Conservation (phyloP, 106 monocot genomes). For the Posidonia australis region DNA sequence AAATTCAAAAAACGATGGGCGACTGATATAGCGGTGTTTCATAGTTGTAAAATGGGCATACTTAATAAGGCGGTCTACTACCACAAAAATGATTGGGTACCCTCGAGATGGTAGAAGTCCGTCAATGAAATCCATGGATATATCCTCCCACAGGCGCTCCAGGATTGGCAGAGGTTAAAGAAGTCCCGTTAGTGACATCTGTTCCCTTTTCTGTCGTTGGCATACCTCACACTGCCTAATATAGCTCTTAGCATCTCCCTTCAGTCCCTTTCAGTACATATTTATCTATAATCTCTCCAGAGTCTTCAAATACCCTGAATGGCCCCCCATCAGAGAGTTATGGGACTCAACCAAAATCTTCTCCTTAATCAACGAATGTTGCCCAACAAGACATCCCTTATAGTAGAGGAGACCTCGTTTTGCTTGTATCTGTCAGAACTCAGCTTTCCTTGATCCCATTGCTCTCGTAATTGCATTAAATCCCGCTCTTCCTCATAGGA, state of each 20-base stretch:
- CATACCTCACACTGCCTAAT: neutral
- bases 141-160: neutral
- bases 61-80: conserved; percentile 6
- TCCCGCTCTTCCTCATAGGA: no score
- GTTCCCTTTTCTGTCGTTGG: neutral
- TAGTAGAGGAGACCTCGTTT: no score
- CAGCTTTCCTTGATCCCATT: no score
- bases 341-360: no score
- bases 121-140: conserved; percentile 9
- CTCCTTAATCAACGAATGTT: no score
- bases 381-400: no score
- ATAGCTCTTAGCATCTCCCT: neutral
- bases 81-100: conserved; percentile 1
- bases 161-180: conserved; percentile 7
- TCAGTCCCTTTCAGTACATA: neutral
- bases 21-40: neutral
- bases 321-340: no score
- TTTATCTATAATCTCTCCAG: no score
- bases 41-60: conserved; percentile 3
- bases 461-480: no score
- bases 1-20: neutral
- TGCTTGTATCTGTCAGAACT: no score
- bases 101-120: conserved; percentile 3
- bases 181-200: no score
- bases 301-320: no score